A percentile compares a stretch with the other conserved stretches of the same genome.
Conservation (phyloP, 768 basidiomycete species). For the Boletus pseudopeckii region DNA sequence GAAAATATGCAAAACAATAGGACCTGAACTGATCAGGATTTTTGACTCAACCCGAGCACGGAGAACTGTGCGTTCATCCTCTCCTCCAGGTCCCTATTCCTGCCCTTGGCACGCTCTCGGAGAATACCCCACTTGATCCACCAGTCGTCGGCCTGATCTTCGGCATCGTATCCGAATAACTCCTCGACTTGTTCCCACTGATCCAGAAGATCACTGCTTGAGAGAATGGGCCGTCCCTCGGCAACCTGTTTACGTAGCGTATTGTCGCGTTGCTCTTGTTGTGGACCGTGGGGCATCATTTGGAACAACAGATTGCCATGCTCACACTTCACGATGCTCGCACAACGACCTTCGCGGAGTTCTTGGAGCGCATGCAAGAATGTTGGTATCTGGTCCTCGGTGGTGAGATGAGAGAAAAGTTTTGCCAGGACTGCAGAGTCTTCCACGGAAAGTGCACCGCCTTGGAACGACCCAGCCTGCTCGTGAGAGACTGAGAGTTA, state of each 20-base stretch:
- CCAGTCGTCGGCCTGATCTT: conserved; percentile 60
- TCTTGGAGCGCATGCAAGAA: conserved; percentile 58
- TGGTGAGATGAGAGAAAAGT: conserved; percentile 53
- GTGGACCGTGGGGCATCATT: conserved; percentile 41
- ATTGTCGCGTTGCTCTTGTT: conserved; percentile 44
- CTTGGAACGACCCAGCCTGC: conserved; percentile 55
- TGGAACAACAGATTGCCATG: conserved; percentile 44
- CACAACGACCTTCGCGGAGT: conserved; percentile 50
- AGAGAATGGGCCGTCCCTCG: conserved; percentile 46
- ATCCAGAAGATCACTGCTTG: conserved; percentile 12
- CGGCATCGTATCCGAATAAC: conserved; percentile 49
- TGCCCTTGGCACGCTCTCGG: conserved; percentile 35
- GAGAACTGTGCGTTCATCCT: conserved; percentile 10
- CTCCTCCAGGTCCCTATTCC: conserved; percentile 17
- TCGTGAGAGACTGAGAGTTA: background rate
- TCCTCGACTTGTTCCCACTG: conserved; percentile 54
- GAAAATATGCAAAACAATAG: background rate
- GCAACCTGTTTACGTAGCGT: conserved; percentile 38
- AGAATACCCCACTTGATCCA: conserved; percentile 58
- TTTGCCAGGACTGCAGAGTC: conserved; percentile 59
- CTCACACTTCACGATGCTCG: conserved; percentile 45
- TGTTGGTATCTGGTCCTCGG: conserved; percentile 45
- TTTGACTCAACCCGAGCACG: background rate
- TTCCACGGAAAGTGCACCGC: conserved; percentile 52
- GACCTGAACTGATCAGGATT: background rate